Base-by-base conservation (phyloP, 2,329 filamentous ascomycete genomes). In the Cladosporium cucumerinum region DNA sequence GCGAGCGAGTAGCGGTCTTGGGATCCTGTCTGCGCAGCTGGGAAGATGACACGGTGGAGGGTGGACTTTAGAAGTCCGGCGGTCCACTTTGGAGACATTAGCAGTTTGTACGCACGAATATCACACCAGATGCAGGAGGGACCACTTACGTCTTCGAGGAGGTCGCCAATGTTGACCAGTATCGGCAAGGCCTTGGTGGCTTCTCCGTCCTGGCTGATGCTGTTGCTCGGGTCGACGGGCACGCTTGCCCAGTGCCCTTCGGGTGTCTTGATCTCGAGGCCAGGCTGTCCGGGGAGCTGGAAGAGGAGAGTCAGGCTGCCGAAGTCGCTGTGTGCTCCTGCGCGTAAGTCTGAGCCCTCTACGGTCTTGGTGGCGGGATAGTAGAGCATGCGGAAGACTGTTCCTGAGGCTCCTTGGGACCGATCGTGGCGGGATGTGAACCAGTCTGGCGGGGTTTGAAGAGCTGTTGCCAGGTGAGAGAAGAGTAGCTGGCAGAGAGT, bases 281-380 rank as follows among this genome's bases (percentile, higher is more conserved):
- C 95, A 0, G 93, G 89, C 72, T 97, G 93, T 1, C 90, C 90
- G 0, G 86, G 86, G 1, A 93, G 86, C 70, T 95, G 92, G 82
- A 99, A 98, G 12, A 98, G 85, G 0, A 89, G 81, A 0, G 87
- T 89, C 57, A 89, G 74, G 63, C 81, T 85, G 34, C 86, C 86
- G 78, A 97, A 97, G 80, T 97, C 93, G 5, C 90, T 94, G 77
- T 98, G 94, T 0, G 94, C 93, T 65, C 94, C 95, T 7, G 94
- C 94, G 30, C 94, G 89, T 66, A 97, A 86, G 72, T 94, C 91
- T 43, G 78, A 77, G 6, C 82, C 82, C 52, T 82, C 72, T 71
- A 82, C 81, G 59, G 78, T 73, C 52, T 76, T 68, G 63, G 65
- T 46, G 18, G 69, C 58, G 0, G 74, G 75, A 57, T 76, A 76